Conservation (phyloP, 352 stramenopile species). For the Phytophthora sansomeana region DNA sequence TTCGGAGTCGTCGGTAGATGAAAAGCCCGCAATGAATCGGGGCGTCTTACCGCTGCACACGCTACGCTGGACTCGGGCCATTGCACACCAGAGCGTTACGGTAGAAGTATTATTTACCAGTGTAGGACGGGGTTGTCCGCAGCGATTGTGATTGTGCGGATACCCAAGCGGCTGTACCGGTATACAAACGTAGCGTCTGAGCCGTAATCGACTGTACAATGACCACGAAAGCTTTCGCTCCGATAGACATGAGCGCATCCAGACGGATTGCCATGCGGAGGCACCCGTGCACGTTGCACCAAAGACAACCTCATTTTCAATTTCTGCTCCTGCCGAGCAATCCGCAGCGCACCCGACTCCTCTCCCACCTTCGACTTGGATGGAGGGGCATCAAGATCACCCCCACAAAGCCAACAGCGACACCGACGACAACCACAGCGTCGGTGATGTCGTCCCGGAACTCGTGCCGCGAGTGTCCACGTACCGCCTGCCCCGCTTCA, state of each 20-base stretch:
- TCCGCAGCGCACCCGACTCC: neutral
- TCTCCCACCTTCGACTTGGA: slow-evolving; percentile 2
- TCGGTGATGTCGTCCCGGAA: slow-evolving; percentile 26
- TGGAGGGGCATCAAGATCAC: slow-evolving; percentile 21
- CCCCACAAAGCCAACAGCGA: slow-evolving; percentile 9
- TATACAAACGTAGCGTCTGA: neutral
- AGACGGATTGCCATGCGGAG: neutral
- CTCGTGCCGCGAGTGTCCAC: slow-evolving; percentile 15
- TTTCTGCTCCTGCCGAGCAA: slow-evolving; percentile 21
- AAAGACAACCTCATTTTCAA: slow-evolving; percentile 16
- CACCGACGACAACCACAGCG: slow-evolving; percentile 24
- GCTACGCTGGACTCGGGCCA: neutral
- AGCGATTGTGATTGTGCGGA: neutral
- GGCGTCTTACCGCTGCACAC: neutral
- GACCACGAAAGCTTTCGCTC: neutral
- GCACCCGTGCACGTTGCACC: neutral
- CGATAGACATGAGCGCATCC: slow-evolving; percentile 27
- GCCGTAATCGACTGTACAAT: slow-evolving; percentile 5
- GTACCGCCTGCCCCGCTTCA: slow-evolving; percentile 44
- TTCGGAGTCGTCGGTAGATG: neutral
- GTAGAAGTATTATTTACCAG: too few relatives aligned
- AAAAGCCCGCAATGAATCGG: neutral
- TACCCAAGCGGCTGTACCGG: neutral
- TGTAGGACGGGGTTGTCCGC: too few relatives aligned
- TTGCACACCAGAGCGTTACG: too few relatives aligned